Base-by-base conservation (phyloP, 441 rosid genomes). In the Arabidopsis lyrata region DNA sequence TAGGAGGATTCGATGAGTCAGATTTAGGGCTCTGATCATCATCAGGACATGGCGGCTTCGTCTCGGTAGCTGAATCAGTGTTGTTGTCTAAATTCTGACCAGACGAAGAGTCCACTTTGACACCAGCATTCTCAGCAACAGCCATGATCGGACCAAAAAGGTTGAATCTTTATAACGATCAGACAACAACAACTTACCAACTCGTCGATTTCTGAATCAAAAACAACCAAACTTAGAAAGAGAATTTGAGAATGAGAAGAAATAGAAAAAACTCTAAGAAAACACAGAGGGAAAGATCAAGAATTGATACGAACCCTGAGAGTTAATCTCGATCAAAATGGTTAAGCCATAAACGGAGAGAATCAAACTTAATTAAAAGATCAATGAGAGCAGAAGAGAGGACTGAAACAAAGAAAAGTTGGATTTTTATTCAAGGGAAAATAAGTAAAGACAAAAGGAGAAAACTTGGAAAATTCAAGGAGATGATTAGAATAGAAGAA, bases 51-150 rank as follows among this genome's bases (percentile, higher is more conserved):
- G 81, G 54, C 5, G 80, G 74, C 70, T 63, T 81, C 52, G 81
- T 84, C 18, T 83, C 68, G 44, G 86, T 86, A 34, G 90, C 80
- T 52, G 89, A 79, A 39, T 81, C 79, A 14, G 64, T 81, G 74
- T 83, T 79, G 77, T 64, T 73, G 64, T 83, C 89, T 74, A 81
- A 78, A 83, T 86, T 85, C 72, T 87, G 90, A 85, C 76, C 75
- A 3, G 92, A 24, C 27, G 31, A 75, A 41, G 87, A 71, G 63
- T 76, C 90, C 74, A 86, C 83, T 83, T 86, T 88, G 5, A 85
- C 83, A 77, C 90, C 97, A 76, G 91, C 90, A 88, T 86, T 88
- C 77, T 95, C 99, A 65, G 89, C 89, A 42, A 95, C 93, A 67
- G 93, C 99, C 99, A 95, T 95, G 85, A 84, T 90, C 82, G 77